Base-by-base conservation (phyloP, 108 stramenopile genomes). In the Stephanodiscus triporus region DNA sequence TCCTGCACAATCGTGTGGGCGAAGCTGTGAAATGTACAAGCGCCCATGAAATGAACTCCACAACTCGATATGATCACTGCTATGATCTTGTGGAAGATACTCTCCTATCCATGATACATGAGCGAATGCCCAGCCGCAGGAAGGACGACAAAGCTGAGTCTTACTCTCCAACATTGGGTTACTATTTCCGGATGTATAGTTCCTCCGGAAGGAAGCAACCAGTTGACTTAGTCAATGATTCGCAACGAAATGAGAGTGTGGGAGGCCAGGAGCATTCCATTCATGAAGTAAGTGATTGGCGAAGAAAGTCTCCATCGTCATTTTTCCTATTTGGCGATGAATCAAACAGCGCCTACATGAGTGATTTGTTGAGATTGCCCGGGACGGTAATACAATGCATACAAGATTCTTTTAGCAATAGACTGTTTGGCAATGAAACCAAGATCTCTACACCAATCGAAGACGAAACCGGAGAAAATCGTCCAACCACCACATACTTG, bases 1-100 rank as follows among this genome's bases (percentile, higher is more conserved):
- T 54, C n/a, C 14, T 43, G 34, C 49, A 55, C 9, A 60, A 48
- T 45, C 30, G 37, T 11, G 19, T 24, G 3, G 62, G 23, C 23
- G 30, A 54, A 55, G 66, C 58, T 23, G 36, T n/a, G 20, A 53
- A 43, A 10, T 27, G 64, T 24, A 47, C 43, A 29, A 49, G 49
- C 10, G 42, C 16, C 22, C 56, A 34, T n/a, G 56, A 58, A 37
- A 70, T 77, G 61, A 70, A 45, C 32, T 42, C 67, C 11, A 77
- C 63, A 11, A 27, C 64, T 36, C 70, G 11, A 40, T 56, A 77
- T 30, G 38, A 30, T 29, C 90, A 88, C 67, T 94, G 92, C 48
- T 91, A 87, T 61, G 92, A 94, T 77, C 67, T 94, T 14, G 85
- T 94, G n/a, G 92, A 94, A 68, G 92, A 90, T 64, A 83, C 90